phyloP scores from a whole-genome alignment of 106 monocot genomes.

The Allium sativum region DNA sequence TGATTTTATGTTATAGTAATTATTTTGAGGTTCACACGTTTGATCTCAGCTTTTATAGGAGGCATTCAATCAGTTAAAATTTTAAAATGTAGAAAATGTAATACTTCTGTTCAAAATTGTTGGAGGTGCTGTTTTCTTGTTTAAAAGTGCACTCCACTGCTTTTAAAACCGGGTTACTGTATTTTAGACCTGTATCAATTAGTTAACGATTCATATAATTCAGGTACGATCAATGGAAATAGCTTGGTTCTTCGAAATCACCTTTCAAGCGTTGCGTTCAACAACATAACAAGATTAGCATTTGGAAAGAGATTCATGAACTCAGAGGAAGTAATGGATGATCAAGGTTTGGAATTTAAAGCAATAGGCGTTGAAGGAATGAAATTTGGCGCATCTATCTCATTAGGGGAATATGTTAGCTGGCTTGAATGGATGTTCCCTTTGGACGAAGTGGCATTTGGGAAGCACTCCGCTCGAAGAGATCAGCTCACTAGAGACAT shows the following conservation, averaged over 20 bases:
- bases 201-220: too few relatives aligned
- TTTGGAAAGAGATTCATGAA: slow-evolving; percentile 80
- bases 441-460: slow-evolving; percentile 41
- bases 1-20: too few relatives aligned
- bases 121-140: too few relatives aligned
- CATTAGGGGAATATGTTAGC: slow-evolving; percentile 42
- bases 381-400: slow-evolving; percentile 54
- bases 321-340: slow-evolving; percentile 36
- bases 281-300: slow-evolving; percentile 71
- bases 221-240: slow-evolving; percentile 12
- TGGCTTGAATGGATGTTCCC: slow-evolving; percentile 72
- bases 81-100: too few relatives aligned
- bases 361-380: slow-evolving; percentile 42
- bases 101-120: too few relatives aligned
- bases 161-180: too few relatives aligned
- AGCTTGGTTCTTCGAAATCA: slow-evolving; percentile 42
- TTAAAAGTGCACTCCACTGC: too few relatives aligned
- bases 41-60: too few relatives aligned
- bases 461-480: slow-evolving; percentile 33
- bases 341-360: slow-evolving; percentile 69
- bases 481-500: slow-evolving; percentile 57
- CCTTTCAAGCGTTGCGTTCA: slow-evolving; percentile 54
- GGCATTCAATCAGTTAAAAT: too few relatives aligned
- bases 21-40: too few relatives aligned
- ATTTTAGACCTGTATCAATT: too few relatives aligned